Percentiles rank a stretch among this genome's conserved stretches.
Evolutionary conservation across 495 filamentous ascomycete genomes (phyloP).

Genomic region (Delitschia confertaspora): DNA sequence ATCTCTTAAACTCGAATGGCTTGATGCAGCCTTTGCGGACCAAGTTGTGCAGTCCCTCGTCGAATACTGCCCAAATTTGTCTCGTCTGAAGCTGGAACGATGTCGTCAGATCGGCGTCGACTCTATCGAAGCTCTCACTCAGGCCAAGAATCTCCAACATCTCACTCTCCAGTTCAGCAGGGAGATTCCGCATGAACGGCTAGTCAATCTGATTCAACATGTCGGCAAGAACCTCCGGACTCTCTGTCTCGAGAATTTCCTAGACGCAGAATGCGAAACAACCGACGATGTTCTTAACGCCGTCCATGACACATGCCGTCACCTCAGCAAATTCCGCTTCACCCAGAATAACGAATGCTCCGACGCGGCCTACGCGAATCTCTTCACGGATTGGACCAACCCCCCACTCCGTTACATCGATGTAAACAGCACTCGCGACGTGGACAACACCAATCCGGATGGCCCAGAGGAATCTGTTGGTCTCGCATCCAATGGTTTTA

Average conservation of each 20-base stretch:
- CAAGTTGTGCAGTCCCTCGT: conserved; percentile 50
- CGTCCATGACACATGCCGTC: conserved; percentile 59
- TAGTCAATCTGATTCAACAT: conserved; percentile 49
- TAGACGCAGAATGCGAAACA: conserved; percentile 33
- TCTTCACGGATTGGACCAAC: conserved; percentile 74
- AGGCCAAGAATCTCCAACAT: conserved; percentile 54
- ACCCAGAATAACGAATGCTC: conserved; percentile 64
- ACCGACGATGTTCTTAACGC: conserved; percentile 34
- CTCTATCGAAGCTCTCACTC: conserved; percentile 45
- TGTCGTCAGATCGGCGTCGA: conserved; percentile 45
- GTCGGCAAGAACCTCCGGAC: conserved; percentile 58
- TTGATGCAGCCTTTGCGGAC: conserved; percentile 65
- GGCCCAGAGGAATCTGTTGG: conserved; percentile 51
- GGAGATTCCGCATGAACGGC: conserved; percentile 45
- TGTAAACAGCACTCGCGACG: conserved; percentile 61
- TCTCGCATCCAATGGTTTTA: conserved; percentile 63
- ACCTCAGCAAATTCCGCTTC: conserved; percentile 67
- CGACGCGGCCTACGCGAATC: conserved; percentile 55
- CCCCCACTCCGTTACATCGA: conserved; percentile 58
- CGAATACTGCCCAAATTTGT: conserved; percentile 53
- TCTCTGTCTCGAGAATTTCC: conserved; percentile 54
- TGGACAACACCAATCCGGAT: conserved; percentile 60
- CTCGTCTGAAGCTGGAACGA: conserved; percentile 61
- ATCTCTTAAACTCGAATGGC: conserved; percentile 56
- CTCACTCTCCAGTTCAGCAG: conserved; percentile 57